Evolutionary conservation across 441 rosid genomes (phyloP), one percentile per base, ranked within the genome.

Genomic region (Corymbia citriodora): DNA sequence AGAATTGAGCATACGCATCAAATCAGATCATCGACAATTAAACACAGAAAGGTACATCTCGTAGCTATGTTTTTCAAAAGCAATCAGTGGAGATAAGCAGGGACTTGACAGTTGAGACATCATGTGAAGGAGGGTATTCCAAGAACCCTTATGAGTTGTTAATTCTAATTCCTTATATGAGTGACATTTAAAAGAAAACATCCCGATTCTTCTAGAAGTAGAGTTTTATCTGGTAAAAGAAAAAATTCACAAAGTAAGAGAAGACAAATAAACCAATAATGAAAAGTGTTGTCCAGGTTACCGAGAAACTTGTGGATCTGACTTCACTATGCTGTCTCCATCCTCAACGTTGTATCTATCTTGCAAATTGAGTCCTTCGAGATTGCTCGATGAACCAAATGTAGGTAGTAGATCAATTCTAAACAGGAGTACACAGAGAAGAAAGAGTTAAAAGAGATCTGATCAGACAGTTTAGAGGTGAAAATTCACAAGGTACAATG

Each of bases 401-500:
- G 99, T 97, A 63, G 99, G 99, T 55, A 98, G 99, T 49, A 97
- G 97, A 92, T 95, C 99, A 90, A 92, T 90, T 81, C 99, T 97
- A 93, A 59, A 6, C 85, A 92, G 54, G 89, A 86, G 55, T 25
- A 91, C 33, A 92, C 33, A 91, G 90, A 81, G 59, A 92, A 91
- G 36, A 93, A 90, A 90, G 87, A 33, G 72, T 81, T 61, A 65
- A 48, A 88, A 70, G 57, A 89, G 81, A 92, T 16, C 49, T 86
- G 49, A 90, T 54, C 45, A 54, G 49, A 61, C 59, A 82, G 33
- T 48, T 54, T n/a, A 36, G 89, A 79, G n/a, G 33, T 83, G 31
- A 88, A 36, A 48, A 27, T 23, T 87, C 40, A 53, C 36, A 59
- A 48, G 49, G 18, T 15, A 48, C 65, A 12, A 87, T 50, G 53